These are phyloP conservation scores for Gloeostereum incarnatum DNA, from an alignment of 768 basidiomycete species.

Conservation along the genomic window DNA sequence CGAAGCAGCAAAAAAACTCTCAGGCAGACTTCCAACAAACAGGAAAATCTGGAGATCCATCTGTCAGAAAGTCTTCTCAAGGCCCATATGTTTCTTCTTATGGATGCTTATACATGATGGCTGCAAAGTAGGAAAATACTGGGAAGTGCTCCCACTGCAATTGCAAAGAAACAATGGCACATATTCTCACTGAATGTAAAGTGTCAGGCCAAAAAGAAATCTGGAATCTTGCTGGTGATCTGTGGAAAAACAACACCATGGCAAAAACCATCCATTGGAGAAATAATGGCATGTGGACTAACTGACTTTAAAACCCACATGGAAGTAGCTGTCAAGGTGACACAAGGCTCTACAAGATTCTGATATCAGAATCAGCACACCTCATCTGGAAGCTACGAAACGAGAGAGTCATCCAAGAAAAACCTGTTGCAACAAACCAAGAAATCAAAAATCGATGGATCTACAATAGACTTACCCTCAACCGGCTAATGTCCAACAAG, in stretches of 20 bases:
- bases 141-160: slow-evolving; percentile 12
- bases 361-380: slow-evolving; percentile 18
- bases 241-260: slow-evolving; percentile 11
- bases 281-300: slow-evolving; percentile 12
- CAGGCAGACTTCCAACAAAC: slow-evolving; percentile 1
- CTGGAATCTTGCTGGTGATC: slow-evolving; percentile 13
- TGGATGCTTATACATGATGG: slow-evolving; percentile 10
- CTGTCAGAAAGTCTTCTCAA: slow-evolving; percentile 6
- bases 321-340: slow-evolving; percentile 5
- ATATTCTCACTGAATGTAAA: slow-evolving; percentile 18
- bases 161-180: slow-evolving; percentile 16
- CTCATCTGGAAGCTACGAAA: slow-evolving; percentile 21
- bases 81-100: slow-evolving; percentile 10
- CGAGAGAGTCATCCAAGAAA: slow-evolving; percentile 13
- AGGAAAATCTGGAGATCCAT: slow-evolving; percentile 8
- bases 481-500: slow-evolving; percentile 7
- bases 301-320: not conserved
- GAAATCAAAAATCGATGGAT: slow-evolving; percentile 11
- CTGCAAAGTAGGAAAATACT: slow-evolving; percentile 10
- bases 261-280: slow-evolving; percentile 11
- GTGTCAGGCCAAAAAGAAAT: slow-evolving; percentile 11
- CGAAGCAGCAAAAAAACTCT: slow-evolving; percentile 1
- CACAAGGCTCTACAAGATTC: slow-evolving; percentile 12
- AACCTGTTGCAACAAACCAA: not conserved
- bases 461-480: slow-evolving; percentile 10